Percentiles rank a stretch among this genome's conserved stretches.
phyloP scores from a whole-genome alignment of 768 basidiomycete species.

The Tylopilus rubrobrunneus region DNA sequence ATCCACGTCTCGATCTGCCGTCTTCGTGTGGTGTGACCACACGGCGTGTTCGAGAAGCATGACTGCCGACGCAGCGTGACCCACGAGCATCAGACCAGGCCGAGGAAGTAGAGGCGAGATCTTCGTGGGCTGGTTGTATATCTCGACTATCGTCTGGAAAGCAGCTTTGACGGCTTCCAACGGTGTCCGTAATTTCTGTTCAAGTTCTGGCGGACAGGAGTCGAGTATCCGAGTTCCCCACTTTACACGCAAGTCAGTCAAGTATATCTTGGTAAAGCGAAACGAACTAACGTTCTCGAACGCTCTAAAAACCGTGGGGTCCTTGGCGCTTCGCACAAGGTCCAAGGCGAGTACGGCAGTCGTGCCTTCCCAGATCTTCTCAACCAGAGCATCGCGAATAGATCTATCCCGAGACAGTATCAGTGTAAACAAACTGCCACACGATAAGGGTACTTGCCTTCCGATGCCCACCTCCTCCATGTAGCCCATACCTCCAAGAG shows the following conservation, averaged over 20 bases:
- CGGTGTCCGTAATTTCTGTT: slow-evolving; percentile 22
- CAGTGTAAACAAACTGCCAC: not conserved
- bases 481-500: slow-evolving; percentile 74
- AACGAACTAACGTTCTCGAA: slow-evolving; percentile 46
- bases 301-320: slow-evolving; percentile 39
- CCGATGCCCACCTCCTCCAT: slow-evolving; percentile 81
- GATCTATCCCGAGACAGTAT: slow-evolving; percentile 27
- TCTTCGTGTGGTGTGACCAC: slow-evolving; percentile 44
- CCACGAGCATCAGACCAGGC: slow-evolving; percentile 56
- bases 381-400: slow-evolving; percentile 68
- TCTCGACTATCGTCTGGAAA: slow-evolving; percentile 36
- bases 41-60: slow-evolving; percentile 67
- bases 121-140: slow-evolving; percentile 35
- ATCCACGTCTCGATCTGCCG: slow-evolving; percentile 39
- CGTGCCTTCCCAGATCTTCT: slow-evolving; percentile 84
- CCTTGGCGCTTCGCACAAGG: slow-evolving; percentile 51
- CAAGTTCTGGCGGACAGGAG: slow-evolving; percentile 38
- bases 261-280: not conserved
- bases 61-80: slow-evolving; percentile 47
- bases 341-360: slow-evolving; percentile 66
- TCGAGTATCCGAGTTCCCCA: slow-evolving; percentile 48
- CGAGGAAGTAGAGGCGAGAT: slow-evolving; percentile 49
- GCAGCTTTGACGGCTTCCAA: slow-evolving; percentile 36
- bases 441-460: slow-evolving; percentile 30
- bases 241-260: slow-evolving; percentile 28